Evolutionary conservation across 805 yeast genomes (phyloP).

Genomic region (Clavispora carvajalis): DNA sequence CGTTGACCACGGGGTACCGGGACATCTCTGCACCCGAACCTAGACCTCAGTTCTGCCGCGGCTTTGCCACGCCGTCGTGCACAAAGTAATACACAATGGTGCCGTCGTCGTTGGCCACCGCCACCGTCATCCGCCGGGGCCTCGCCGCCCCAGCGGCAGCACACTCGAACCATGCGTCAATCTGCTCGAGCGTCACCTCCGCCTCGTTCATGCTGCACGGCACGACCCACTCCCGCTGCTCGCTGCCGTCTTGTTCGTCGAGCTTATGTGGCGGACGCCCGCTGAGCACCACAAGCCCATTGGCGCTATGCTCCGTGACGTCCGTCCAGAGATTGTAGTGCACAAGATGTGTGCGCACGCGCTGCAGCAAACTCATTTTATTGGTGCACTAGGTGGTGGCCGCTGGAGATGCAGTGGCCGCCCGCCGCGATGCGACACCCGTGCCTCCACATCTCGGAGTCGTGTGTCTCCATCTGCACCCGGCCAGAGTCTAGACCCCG

Average conservation of each 20-base stretch:
- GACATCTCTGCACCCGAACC: too few species aligned
- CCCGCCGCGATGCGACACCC: not conserved
- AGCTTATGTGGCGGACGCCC: conserved; percentile 30
- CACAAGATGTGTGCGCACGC: conserved; percentile 38
- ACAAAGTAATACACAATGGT: conserved; percentile 66
- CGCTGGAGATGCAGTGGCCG: not conserved
- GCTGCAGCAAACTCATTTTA: conserved; percentile 19
- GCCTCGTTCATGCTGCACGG: conserved; percentile 25
- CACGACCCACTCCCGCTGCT: conserved; percentile 36
- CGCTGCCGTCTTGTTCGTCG: conserved; percentile 17
- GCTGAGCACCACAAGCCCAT: conserved; percentile 13
- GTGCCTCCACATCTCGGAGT: too few species aligned
- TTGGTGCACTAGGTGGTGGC: not conserved
- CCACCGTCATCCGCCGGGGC: conserved; percentile 47
- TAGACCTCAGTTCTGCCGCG: conserved; percentile 54
- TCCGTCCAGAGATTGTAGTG: conserved; percentile 43
- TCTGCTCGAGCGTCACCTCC: conserved; percentile 30
- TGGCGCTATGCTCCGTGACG: conserved; percentile 19
- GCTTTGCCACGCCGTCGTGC: conserved; percentile 62
- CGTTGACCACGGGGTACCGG: too few species aligned
- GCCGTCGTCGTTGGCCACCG: conserved; percentile 58
- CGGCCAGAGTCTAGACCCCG: not conserved
- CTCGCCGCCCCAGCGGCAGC: conserved; percentile 19
- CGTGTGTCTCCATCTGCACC: too few species aligned
- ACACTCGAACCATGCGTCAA: conserved; percentile 36